These are phyloP conservation scores for Gracilaria caudata DNA, from an alignment of 23 red algal species.

Conservation along the genomic window DNA sequence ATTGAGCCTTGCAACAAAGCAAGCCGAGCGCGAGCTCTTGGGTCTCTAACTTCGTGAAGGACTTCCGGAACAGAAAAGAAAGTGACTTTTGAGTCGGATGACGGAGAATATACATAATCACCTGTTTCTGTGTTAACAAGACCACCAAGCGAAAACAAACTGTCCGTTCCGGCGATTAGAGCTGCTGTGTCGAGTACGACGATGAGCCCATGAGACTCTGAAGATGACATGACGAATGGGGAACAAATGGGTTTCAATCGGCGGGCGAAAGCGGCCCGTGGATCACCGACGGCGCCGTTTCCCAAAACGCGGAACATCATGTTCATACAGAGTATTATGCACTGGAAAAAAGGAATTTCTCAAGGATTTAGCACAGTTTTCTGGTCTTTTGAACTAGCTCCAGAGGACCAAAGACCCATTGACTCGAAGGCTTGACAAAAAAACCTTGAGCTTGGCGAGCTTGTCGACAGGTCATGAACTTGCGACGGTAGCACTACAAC, in stretches of 20 bases:
- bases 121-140: slow-evolving; percentile 33
- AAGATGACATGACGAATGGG: neutral
- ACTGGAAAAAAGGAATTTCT: too few relatives aligned
- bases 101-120: neutral
- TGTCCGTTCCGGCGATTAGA: slow-evolving; percentile 72
- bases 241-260: neutral
- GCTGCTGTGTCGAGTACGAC: slow-evolving; percentile 73
- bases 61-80: slow-evolving; percentile 77
- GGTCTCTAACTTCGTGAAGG: slow-evolving; percentile 69
- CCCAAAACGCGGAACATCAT: too few relatives aligned
- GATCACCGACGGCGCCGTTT: too few relatives aligned
- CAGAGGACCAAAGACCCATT: too few relatives aligned
- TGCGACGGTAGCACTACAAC: too few relatives aligned
- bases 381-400: too few relatives aligned
- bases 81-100: slow-evolving; percentile 25
- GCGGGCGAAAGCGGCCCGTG: too few relatives aligned
- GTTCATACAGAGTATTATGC: too few relatives aligned
- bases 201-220: neutral
- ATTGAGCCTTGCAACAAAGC: slow-evolving; percentile 39
- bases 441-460: too few relatives aligned
- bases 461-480: too few relatives aligned
- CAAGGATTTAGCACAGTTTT: too few relatives aligned
- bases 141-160: slow-evolving; percentile 58
- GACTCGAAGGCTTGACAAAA: too few relatives aligned
- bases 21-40: slow-evolving; percentile 60